These are phyloP conservation scores for Nakazawaea molendinolei DNA, from an alignment of 805 yeast species.

Conservation along the genomic window DNA sequence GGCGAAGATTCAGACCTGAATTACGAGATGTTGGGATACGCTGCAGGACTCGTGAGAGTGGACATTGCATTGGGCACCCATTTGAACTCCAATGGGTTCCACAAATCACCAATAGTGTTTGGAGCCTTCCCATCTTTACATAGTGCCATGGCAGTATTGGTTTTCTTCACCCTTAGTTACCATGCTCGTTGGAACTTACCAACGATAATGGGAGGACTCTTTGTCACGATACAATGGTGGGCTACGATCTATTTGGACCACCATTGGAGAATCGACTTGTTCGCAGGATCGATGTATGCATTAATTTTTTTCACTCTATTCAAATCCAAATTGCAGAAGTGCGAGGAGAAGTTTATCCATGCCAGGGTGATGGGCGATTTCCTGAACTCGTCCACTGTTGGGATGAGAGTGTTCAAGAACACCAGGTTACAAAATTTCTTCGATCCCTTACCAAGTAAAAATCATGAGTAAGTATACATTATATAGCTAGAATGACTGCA, in stretches of 20 bases:
- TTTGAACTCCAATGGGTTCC: slow-evolving; percentile 55
- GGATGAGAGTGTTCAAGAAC: slow-evolving; percentile 57
- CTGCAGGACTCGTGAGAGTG: slow-evolving; percentile 65
- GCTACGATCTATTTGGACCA: slow-evolving; percentile 68
- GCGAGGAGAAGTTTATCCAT: slow-evolving; percentile 30
- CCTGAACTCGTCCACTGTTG: slow-evolving; percentile 42
- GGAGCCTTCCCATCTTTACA: slow-evolving; percentile 74
- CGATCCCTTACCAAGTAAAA: slow-evolving; percentile 33
- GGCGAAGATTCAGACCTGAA: slow-evolving; percentile 50
- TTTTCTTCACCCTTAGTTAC: slow-evolving; percentile 36
- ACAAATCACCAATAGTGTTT: slow-evolving; percentile 61
- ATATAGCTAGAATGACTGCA: no score
- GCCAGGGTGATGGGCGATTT: slow-evolving; percentile 34
- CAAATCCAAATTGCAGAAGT: slow-evolving; percentile 25
- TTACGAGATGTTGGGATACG: slow-evolving; percentile 61
- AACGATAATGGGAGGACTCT: slow-evolving; percentile 31
- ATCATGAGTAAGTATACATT: slow-evolving; percentile 5
- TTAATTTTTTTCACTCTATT: slow-evolving; percentile 34
- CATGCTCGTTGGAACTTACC: slow-evolving; percentile 30
- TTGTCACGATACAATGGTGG: slow-evolving; percentile 64
- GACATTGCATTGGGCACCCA: slow-evolving; percentile 59
- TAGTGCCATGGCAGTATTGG: slow-evolving; percentile 56
- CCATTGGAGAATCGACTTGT: slow-evolving; percentile 60
- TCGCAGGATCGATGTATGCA: slow-evolving; percentile 50
- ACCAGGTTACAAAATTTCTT: slow-evolving; percentile 44